Evolutionary conservation across 208 protist genomes (phyloP).

Genomic region (Strigomonas oncopelti): DNA sequence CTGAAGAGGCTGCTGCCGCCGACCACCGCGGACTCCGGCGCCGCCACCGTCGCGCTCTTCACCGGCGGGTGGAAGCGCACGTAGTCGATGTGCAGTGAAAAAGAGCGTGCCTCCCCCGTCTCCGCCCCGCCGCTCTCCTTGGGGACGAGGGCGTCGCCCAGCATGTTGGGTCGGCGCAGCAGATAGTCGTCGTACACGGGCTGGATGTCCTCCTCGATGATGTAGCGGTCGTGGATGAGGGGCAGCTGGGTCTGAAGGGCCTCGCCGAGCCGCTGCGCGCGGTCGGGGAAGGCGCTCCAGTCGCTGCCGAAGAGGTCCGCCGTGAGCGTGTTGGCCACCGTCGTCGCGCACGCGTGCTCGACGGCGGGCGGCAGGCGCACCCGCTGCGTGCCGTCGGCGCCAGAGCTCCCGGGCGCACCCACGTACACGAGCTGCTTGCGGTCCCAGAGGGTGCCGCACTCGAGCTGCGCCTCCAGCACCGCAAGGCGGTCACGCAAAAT

Average conservation of each 20-base stretch:
- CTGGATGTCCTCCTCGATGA: conserved; percentile 36
- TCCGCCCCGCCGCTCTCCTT: neutral
- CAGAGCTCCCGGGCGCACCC: conserved; percentile 30
- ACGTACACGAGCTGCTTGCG: conserved; percentile 16
- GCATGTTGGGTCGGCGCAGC: conserved; percentile 16
- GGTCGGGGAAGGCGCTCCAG: conserved; percentile 23
- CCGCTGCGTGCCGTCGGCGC: conserved; percentile 46
- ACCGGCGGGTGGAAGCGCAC: conserved; percentile 56
- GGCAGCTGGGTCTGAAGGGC: conserved; percentile 53
- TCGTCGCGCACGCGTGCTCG: conserved; percentile 35
- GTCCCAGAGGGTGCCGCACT: neutral
- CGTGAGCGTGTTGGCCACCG: conserved; percentile 46
- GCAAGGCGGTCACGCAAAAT: conserved; percentile 26
- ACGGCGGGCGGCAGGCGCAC: conserved; percentile 38
- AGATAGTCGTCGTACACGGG: conserved; percentile 46
- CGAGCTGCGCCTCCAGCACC: conserved; percentile 25
- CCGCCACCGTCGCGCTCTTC: neutral
- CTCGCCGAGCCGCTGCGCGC: conserved; percentile 39
- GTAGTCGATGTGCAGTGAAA: conserved; percentile 75
- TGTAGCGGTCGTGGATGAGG: conserved; percentile 50
- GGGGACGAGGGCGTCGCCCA: neutral
- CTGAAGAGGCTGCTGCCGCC: neutral
- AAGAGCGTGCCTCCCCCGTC: conserved; percentile 20
- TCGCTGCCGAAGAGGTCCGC: conserved; percentile 43
- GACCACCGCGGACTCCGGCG: neutral